Evolutionary conservation across 2,329 filamentous ascomycete species (phyloP).

Genomic region (Scytalidium sp.): DNA sequence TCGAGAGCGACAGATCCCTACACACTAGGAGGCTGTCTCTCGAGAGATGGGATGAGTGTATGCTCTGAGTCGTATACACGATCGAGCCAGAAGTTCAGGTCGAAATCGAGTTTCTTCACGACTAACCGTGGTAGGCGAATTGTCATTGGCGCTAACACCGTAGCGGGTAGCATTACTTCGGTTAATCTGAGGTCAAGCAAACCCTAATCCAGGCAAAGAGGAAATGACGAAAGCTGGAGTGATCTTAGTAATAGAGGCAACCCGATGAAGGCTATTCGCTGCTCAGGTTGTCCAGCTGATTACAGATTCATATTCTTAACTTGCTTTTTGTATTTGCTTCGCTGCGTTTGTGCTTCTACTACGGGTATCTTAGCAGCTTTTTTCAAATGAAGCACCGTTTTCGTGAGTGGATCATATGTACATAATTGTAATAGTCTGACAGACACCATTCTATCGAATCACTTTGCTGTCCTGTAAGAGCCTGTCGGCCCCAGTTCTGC

Average conservation of each 20-base stretch:
- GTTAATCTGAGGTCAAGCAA: background rate
- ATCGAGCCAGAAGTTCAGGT: background rate
- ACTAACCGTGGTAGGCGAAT: background rate
- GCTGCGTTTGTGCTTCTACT: background rate
- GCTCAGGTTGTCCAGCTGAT: background rate
- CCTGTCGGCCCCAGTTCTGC: background rate
- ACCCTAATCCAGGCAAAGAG: background rate
- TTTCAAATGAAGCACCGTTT: background rate
- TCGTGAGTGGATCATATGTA: background rate
- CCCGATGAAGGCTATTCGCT: no score
- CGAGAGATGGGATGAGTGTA: constrained; percentile 20
- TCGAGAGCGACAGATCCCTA: constrained; percentile 34
- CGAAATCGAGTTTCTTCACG: background rate
- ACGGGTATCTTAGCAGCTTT: background rate
- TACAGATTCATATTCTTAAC: background rate
- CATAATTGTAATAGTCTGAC: background rate
- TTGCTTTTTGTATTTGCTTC: background rate
- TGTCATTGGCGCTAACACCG: background rate
- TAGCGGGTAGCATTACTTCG: background rate
- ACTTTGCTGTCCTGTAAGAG: background rate
- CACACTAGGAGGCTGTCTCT: constrained; percentile 33
- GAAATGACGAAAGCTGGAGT: no score
- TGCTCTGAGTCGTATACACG: constrained; percentile 4
- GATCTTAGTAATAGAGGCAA: no score
- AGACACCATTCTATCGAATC: background rate